These are phyloP conservation scores for Fonsecaea nubica DNA, from an alignment of 2,329 filamentous ascomycete genomes.

Conservation along the genomic window DNA sequence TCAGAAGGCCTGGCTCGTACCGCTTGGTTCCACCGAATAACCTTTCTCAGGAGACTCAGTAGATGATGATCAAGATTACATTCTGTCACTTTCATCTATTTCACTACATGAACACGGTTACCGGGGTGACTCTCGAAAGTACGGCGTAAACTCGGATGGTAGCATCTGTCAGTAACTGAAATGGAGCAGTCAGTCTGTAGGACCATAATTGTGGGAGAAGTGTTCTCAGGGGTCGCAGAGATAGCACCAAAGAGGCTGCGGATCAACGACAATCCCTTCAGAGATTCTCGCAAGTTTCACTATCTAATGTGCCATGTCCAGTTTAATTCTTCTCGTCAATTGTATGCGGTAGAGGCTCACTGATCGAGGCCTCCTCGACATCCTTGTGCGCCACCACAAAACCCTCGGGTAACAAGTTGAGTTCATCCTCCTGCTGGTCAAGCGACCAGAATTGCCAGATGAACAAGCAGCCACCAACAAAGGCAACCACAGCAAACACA, in stretches of 20 bases:
- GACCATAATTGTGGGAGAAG: not conserved
- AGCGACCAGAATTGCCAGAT: constrained; percentile 71
- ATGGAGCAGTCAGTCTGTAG: not conserved
- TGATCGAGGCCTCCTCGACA: constrained; percentile 16
- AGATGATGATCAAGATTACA: not conserved
- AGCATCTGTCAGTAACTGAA: not conserved
- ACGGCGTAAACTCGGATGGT: too few species aligned
- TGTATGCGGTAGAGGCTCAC: constrained; percentile 12
- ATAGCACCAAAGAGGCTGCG: not conserved
- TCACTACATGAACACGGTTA: too few species aligned
- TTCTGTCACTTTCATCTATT: too few species aligned
- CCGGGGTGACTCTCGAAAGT: not conserved
- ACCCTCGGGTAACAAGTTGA: constrained; percentile 56
- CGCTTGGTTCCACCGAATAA: not conserved
- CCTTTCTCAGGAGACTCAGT: not conserved
- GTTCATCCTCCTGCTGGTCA: constrained; percentile 70
- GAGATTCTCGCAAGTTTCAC: not conserved
- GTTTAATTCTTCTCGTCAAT: constrained; percentile 19
- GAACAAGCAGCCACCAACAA: constrained; percentile 68
- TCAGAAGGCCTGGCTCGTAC: not conserved
- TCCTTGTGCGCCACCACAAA: constrained; percentile 31
- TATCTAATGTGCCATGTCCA: not conserved
- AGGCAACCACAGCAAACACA: constrained; percentile 66
- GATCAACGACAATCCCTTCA: not conserved
- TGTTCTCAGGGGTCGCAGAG: not conserved